These are phyloP conservation scores for Aspergillus quadricinctus DNA, from an alignment of 2,329 filamentous ascomycete species.

Conservation along the genomic window DNA sequence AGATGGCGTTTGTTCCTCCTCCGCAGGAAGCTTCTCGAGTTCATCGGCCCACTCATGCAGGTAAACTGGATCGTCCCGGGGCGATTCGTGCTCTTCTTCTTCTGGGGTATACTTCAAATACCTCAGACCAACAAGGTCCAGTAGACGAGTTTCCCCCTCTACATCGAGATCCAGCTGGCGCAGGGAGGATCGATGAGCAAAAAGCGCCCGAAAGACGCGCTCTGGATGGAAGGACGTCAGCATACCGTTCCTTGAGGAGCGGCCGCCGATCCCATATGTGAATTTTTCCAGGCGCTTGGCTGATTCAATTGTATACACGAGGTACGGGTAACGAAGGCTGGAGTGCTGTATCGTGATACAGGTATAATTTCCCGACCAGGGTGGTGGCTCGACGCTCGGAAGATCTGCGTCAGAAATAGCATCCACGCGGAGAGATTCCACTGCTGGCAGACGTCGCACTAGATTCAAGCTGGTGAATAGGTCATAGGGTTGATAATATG, in stretches of 20 bases:
- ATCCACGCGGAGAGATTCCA: neutral
- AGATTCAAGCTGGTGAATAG: neutral
- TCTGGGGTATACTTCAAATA: neutral
- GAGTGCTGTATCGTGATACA: neutral
- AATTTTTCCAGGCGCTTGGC: constrained; percentile 1
- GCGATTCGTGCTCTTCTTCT: neutral
- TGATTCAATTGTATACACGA: neutral
- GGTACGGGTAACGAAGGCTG: neutral
- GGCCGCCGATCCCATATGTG: neutral
- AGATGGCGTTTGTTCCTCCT: neutral
- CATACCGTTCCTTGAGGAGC: neutral
- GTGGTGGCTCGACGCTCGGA: neutral
- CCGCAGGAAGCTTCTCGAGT: neutral
- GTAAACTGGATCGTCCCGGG: neutral
- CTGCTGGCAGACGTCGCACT: neutral
- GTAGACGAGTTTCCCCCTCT: neutral
- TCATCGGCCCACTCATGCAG: neutral
- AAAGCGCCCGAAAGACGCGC: neutral
- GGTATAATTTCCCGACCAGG: neutral
- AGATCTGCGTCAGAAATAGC: neutral
- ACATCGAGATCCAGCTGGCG: neutral
- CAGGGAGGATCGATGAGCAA: neutral
- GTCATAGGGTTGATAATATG: constrained; percentile 2
- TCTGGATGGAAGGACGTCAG: neutral
- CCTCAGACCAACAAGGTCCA: neutral